Base-by-base conservation (phyloP, 2,329 filamentous ascomycete genomes). In the Bisporella sp. region DNA sequence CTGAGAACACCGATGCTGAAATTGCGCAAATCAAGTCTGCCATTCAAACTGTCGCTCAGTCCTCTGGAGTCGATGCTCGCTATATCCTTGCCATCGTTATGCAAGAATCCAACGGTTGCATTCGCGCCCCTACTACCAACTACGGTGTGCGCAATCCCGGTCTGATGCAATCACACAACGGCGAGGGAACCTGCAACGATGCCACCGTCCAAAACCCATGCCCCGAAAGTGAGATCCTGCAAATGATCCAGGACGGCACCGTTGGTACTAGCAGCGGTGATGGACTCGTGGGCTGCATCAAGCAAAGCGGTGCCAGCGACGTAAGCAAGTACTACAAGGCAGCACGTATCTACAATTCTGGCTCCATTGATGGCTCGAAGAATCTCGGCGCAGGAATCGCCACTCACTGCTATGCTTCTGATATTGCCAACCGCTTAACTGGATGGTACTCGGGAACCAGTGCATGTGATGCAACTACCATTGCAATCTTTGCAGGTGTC, bases 291-390 rank as follows among this genome's bases (percentile, higher is more conserved):
- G 61, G 63, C 47, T 49, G 48, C 32, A 45, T 64, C 33, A 41
- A 49, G 5, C 9, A 49, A 56, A 53, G 49, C 29, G 61, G 61
- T 13, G 54, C 51, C 30, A 54, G 48, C 3, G 64, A 62, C 8
- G 64, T 57, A 31, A 57, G 59, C 31, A 57, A 46, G n/a, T 66
- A 61, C 55, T 67, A 66, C 54, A 64, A 63, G 44, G 69, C 65
- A 21, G 68, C 70, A 6, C 59, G 69, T 30, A 59, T 66, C 42
- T 72, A 72, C 59, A 72, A 72, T 57, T 71, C 70, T 0, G 70
- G 70, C 33, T 62, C 61, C 0, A 57, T 71, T 28, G 62, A 58
- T 39, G 5, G 56, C 0, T 57, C 57, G 5, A 61, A 60, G 1
- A 68, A 71, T 50, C 61, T 71, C 13, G 64, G 55, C 11, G 35